Conservation (phyloP, 73 alveolate genomes). For the Paramecium tetraurelia region DNA sequence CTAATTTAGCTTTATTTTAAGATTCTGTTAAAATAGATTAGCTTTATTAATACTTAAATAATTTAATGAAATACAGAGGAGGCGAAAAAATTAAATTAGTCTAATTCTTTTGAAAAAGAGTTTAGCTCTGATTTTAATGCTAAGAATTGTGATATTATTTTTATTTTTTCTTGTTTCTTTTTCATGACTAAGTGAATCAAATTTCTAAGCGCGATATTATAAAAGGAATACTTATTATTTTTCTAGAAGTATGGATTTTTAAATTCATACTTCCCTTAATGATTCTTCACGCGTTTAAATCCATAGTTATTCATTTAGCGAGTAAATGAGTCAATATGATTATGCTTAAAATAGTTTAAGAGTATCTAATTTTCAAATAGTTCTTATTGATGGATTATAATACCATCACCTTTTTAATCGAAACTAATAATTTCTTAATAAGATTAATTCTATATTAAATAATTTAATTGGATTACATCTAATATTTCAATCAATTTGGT, state of each 20-base stretch:
- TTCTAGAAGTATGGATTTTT: not conserved
- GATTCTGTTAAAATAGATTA: not conserved
- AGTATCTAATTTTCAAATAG: not conserved
- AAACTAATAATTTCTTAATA: constrained; percentile 1
- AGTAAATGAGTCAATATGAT: not conserved
- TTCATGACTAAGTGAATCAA: not conserved
- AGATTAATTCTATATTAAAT: not conserved
- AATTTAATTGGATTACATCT: not conserved
- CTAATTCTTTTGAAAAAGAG: not conserved
- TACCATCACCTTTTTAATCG: not conserved
- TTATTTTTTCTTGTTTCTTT: not conserved
- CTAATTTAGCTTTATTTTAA: not conserved
- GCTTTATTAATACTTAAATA: not conserved
- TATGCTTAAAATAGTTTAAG: not conserved
- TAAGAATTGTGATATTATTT: not conserved
- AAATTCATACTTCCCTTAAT: not conserved
- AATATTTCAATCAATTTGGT: not conserved
- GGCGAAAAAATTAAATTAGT: constrained; percentile 4
- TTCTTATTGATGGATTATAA: constrained; percentile 7
- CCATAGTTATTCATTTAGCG: constrained; percentile 24
- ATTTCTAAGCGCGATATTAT: not conserved
- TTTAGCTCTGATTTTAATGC: not conserved
- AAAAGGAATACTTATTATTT: not conserved
- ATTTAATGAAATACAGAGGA: not conserved
- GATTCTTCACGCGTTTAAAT: not conserved